phyloP scores from a whole-genome alignment of 2,329 filamentous ascomycete species.

The Rutstroemia sp. region DNA sequence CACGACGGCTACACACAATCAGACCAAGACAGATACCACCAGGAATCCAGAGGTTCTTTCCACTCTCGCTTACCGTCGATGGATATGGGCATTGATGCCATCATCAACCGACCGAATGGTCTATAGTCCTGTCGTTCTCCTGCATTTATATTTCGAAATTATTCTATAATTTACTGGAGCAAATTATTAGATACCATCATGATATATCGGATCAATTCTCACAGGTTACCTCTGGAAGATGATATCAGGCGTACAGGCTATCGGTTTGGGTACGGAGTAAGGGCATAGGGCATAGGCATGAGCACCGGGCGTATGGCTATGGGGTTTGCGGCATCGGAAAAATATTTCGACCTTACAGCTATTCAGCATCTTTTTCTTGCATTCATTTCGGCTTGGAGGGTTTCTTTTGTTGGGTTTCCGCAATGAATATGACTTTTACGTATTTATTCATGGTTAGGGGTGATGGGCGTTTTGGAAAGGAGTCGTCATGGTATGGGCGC shows the following conservation, averaged over 20 bases:
- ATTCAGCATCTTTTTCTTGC: background rate
- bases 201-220: background rate
- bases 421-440: slow-evolving; percentile 4
- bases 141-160: background rate
- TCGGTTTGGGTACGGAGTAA: background rate
- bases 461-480: background rate
- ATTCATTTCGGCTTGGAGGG: background rate
- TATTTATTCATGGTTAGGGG: background rate
- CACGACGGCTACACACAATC: slow-evolving; percentile 1
- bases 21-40: background rate
- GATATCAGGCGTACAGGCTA: background rate
- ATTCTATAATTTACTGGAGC: background rate
- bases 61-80: slow-evolving; percentile 40
- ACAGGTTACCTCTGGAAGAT: background rate
- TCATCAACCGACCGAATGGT: slow-evolving; percentile 44
- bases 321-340: no score
- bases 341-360: no score
- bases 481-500: background rate
- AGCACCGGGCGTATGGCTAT: no score
- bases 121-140: background rate
- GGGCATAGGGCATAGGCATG: background rate
- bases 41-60: background rate
- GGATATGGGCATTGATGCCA: slow-evolving; percentile 54
- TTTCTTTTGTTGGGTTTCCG: background rate
- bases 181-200: background rate